phyloP scores from a whole-genome alignment of 1,284 basidiomycete genomes.

The Leccinum insigne region DNA sequence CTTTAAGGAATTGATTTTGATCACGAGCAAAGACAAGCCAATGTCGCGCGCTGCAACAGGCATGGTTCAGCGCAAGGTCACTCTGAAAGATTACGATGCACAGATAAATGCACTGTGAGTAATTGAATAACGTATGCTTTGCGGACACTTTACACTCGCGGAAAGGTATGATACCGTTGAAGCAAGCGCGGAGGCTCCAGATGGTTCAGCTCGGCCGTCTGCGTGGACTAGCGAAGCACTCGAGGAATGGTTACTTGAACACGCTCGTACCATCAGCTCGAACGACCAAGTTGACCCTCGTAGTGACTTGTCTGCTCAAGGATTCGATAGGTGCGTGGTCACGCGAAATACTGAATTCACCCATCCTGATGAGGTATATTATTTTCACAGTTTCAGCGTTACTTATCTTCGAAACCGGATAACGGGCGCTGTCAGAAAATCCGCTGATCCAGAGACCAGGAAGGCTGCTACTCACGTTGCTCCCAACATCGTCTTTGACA shows the following conservation, averaged over 20 bases:
- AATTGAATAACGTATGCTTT: not conserved
- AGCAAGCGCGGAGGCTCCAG: slow-evolving; percentile 16
- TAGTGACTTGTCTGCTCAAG: slow-evolving; percentile 28
- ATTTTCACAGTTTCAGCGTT: slow-evolving; percentile 23
- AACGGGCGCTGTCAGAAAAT: slow-evolving; percentile 20
- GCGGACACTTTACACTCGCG: not conserved
- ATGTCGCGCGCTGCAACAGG: slow-evolving; percentile 28
- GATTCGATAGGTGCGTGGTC: slow-evolving; percentile 36
- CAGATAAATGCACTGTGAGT: slow-evolving; percentile 31
- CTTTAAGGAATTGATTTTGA: slow-evolving; percentile 20
- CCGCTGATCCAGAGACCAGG: slow-evolving; percentile 2
- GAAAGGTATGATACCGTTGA: slow-evolving; percentile 32
- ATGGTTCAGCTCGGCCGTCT: slow-evolving; percentile 3
- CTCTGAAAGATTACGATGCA: slow-evolving; percentile 23
- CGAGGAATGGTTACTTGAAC: slow-evolving; percentile 28
- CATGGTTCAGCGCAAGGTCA: slow-evolving; percentile 23
- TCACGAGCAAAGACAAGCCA: not conserved
- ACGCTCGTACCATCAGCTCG: slow-evolving; percentile 26
- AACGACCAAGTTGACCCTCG: slow-evolving; percentile 12
- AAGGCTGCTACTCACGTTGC: slow-evolving; percentile 6
- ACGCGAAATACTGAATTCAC: not conserved
- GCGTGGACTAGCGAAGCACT: slow-evolving; percentile 27
- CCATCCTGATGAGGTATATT: not conserved
- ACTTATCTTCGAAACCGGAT: slow-evolving; percentile 32
- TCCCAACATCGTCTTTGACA: slow-evolving; percentile 21